Evolutionary conservation across 169 alveolate genomes (phyloP).

Genomic region (Plasmodium sp.): DNA sequence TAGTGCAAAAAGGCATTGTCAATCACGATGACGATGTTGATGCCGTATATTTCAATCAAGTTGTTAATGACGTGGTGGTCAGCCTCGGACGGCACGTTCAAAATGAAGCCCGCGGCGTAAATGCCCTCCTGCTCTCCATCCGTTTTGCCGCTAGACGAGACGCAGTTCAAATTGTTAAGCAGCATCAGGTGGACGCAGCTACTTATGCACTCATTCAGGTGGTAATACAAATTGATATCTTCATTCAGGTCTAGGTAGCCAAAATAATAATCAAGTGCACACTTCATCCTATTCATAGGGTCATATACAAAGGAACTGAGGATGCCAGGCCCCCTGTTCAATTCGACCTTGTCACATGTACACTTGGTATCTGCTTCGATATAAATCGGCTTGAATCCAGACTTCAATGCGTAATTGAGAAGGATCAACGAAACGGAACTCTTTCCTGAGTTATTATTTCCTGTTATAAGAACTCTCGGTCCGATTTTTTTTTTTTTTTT

Average conservation of each 20-base stretch:
- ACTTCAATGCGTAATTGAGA: slow-evolving; percentile 88
- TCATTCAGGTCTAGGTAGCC: slow-evolving; percentile 87
- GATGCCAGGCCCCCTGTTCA: slow-evolving; percentile 46
- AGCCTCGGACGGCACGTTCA: slow-evolving; percentile 91
- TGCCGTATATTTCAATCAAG: slow-evolving; percentile 84
- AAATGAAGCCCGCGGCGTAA: slow-evolving; percentile 83
- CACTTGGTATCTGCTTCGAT: slow-evolving; percentile 90
- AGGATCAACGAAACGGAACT: slow-evolving; percentile 87
- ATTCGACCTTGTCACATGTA: slow-evolving; percentile 29
- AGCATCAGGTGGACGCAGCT: slow-evolving; percentile 42
- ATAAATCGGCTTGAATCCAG: slow-evolving; percentile 88
- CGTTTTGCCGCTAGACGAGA: not conserved
- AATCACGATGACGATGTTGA: slow-evolving; percentile 87
- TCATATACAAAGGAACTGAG: slow-evolving; percentile 65
- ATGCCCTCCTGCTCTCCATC: slow-evolving; percentile 2
- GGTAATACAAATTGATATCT: slow-evolving; percentile 80
- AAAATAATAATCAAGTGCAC: slow-evolving; percentile 85
- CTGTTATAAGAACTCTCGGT: slow-evolving; percentile 90
- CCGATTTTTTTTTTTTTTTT: slow-evolving; percentile 85
- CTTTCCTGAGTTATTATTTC: slow-evolving; percentile 91
- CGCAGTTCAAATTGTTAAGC: slow-evolving; percentile 70
- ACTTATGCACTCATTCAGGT: slow-evolving; percentile 66
- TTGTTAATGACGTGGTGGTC: slow-evolving; percentile 80
- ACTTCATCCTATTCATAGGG: slow-evolving; percentile 65
- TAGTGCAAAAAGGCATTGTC: slow-evolving; percentile 89